phyloP scores from a whole-genome alignment of 1,139 yeast genomes.

The Pneumocystis oryctolagi region DNA sequence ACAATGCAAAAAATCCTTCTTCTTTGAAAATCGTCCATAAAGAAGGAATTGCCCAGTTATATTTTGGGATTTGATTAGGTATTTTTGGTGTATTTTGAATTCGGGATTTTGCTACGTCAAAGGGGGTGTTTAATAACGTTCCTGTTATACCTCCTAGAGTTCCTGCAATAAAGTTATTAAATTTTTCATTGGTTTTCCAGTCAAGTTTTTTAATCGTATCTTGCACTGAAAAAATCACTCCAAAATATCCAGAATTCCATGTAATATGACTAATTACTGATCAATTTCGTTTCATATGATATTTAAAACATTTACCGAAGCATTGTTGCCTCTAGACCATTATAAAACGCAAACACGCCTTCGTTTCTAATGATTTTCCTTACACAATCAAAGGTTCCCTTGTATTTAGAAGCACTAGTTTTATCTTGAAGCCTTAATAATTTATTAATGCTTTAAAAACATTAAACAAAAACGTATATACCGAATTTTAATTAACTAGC shows the following conservation, averaged over 20 bases:
- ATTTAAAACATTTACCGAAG: slow-evolving; percentile 46
- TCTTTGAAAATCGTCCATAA: slow-evolving; percentile 63
- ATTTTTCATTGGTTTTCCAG: slow-evolving; percentile 52
- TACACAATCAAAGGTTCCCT: slow-evolving; percentile 74
- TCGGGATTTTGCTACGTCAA: slow-evolving; percentile 94
- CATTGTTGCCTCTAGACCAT: slow-evolving; percentile 89
- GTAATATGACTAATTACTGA: slow-evolving; percentile 37
- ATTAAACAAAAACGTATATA: neutral
- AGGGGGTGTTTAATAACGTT: slow-evolving; percentile 85
- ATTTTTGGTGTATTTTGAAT: slow-evolving; percentile 73
- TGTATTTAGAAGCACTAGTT: slow-evolving; percentile 47
- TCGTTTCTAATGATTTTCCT: slow-evolving; percentile 53
- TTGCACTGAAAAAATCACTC: slow-evolving; percentile 81
- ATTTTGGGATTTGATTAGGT: slow-evolving; percentile 52
- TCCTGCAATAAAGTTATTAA: slow-evolving; percentile 83
- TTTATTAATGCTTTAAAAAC: neutral
- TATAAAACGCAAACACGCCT: slow-evolving; percentile 75
- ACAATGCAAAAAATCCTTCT: slow-evolving; percentile 77
- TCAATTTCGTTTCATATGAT: neutral
- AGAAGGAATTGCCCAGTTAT: slow-evolving; percentile 85
- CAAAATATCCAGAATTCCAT: slow-evolving; percentile 98
- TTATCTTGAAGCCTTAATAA: slow-evolving; percentile 76
- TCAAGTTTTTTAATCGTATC: slow-evolving; percentile 63
- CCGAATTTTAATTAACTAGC: slow-evolving; percentile 25
- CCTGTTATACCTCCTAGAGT: slow-evolving; percentile 87